Percentiles rank a stretch among this genome's conserved stretches.
phyloP scores from a whole-genome alignment of 2,329 filamentous ascomycete genomes.

The Hirsutella thompsonii region DNA sequence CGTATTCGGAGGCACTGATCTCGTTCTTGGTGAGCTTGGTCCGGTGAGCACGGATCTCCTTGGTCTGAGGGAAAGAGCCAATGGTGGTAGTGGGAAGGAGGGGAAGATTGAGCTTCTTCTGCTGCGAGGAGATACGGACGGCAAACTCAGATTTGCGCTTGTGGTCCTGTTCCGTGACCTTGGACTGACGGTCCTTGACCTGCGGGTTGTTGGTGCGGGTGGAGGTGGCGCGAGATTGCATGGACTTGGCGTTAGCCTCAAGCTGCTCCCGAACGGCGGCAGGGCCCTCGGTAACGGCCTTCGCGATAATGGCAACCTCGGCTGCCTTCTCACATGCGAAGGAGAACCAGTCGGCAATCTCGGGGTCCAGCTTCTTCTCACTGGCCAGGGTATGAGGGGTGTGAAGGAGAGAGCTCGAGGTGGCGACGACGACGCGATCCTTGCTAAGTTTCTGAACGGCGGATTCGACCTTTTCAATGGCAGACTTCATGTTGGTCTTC shows the following conservation, averaged over 20 bases:
- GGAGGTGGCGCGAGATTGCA: conserved; percentile 82
- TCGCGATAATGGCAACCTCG: conserved; percentile 87
- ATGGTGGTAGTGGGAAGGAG: conserved; percentile 99
- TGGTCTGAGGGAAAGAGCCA: conserved; percentile 98
- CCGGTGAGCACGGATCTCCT: conserved; percentile 91
- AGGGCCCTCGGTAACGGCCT: conserved; percentile 89
- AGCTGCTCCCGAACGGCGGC: conserved; percentile 77
- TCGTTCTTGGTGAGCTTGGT: conserved; percentile 99
- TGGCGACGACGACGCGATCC: conserved; percentile 93
- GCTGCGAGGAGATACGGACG: conserved; percentile 72
- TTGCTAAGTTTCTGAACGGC: conserved; percentile 92
- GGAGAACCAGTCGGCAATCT: conserved; percentile 96
- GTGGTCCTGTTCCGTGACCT: conserved; percentile 75
- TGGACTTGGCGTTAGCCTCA: conserved; percentile 92
- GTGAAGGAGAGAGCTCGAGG: conserved; percentile 95
- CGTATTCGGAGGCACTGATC: conserved; percentile 84
- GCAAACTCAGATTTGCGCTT: conserved; percentile 88
- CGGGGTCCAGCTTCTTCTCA: conserved; percentile 94
- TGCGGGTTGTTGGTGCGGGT: conserved; percentile 92
- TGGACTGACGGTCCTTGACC: conserved; percentile 92
- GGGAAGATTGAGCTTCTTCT: conserved; percentile 84
- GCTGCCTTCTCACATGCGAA: conserved; percentile 91
- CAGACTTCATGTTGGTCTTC: conserved; percentile 98
- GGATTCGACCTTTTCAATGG: conserved; percentile 80
- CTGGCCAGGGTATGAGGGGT: conserved; percentile 94